These are phyloP conservation scores for Stemphylium vesicarium DNA, from an alignment of 2,329 filamentous ascomycete genomes.

Conservation along the genomic window DNA sequence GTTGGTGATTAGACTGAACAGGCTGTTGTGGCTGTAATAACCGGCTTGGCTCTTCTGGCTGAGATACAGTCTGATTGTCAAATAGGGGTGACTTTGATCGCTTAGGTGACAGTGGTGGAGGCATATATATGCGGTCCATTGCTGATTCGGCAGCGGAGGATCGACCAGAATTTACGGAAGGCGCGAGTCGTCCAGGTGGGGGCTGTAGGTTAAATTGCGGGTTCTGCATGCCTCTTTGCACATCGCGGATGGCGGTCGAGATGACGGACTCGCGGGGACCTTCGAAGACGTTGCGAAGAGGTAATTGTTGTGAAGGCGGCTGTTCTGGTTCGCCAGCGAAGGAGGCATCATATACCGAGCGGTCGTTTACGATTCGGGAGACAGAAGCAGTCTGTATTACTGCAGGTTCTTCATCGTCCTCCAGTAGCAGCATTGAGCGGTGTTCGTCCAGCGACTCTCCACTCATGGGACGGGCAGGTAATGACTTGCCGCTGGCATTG, in stretches of 20 bases:
- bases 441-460: slow-evolving; percentile 58
- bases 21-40: slow-evolving; percentile 32
- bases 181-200: slow-evolving; percentile 38
- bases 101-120: slow-evolving; percentile 72
- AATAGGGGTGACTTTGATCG: slow-evolving; percentile 58
- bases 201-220: slow-evolving; percentile 45
- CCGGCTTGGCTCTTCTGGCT: slow-evolving; percentile 26
- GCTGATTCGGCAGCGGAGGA: slow-evolving; percentile 52
- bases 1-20: slow-evolving; percentile 33
- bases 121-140: slow-evolving; percentile 68
- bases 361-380: slow-evolving; percentile 59
- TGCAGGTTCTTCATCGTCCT: slow-evolving; percentile 47
- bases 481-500: slow-evolving; percentile 68
- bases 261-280: slow-evolving; percentile 48
- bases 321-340: slow-evolving; percentile 25
- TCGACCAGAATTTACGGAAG: slow-evolving; percentile 17
- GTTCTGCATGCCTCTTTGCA: slow-evolving; percentile 43
- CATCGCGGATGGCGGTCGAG: slow-evolving; percentile 51
- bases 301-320: slow-evolving; percentile 34
- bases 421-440: slow-evolving; percentile 45
- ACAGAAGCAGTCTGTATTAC: slow-evolving; percentile 61
- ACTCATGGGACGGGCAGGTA: slow-evolving; percentile 74
- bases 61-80: slow-evolving; percentile 24
- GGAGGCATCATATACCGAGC: slow-evolving; percentile 32
- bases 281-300: slow-evolving; percentile 40